A percentile compares a stretch with the other conserved stretches of the same genome.
phyloP scores from a whole-genome alignment of 2,329 filamentous ascomycete genomes.

The Trichoderma sp. region DNA sequence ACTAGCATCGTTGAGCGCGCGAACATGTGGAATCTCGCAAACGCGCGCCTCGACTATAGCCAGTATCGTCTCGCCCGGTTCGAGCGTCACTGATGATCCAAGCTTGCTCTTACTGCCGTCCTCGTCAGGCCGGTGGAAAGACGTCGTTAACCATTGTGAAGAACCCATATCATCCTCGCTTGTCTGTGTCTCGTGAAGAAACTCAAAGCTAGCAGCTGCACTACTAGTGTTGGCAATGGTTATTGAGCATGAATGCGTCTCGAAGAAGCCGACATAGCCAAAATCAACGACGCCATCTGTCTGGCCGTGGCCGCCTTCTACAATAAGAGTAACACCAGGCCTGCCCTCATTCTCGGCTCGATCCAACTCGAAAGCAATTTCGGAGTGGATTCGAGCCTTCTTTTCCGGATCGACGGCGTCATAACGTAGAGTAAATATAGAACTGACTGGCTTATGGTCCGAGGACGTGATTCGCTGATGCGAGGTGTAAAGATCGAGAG shows the following conservation, averaged over 20 bases:
- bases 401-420: constrained; percentile 82
- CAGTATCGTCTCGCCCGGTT: constrained; percentile 79
- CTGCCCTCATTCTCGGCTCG: constrained; percentile 87
- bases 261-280: constrained; percentile 68
- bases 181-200: constrained; percentile 64
- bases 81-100: constrained; percentile 61
- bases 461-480: constrained; percentile 89
- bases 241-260: constrained; percentile 62
- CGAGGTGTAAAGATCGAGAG: constrained; percentile 70
- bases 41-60: constrained; percentile 68
- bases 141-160: constrained; percentile 67
- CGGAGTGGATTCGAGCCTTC: constrained; percentile 78
- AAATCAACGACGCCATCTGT: constrained; percentile 67
- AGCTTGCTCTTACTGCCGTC: constrained; percentile 32
- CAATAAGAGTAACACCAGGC: constrained; percentile 77
- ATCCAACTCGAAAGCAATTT: constrained; percentile 85
- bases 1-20: constrained; percentile 67
- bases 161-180: constrained; percentile 37
- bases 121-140: constrained; percentile 51
- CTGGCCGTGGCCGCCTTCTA: constrained; percentile 56
- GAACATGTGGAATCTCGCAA: constrained; percentile 60
- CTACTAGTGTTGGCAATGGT: constrained; percentile 92
- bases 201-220: constrained; percentile 74
- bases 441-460: constrained; percentile 89
- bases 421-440: constrained; percentile 80